Conservation (phyloP, 352 stramenopile species). For the Phytophthora fragariae region DNA sequence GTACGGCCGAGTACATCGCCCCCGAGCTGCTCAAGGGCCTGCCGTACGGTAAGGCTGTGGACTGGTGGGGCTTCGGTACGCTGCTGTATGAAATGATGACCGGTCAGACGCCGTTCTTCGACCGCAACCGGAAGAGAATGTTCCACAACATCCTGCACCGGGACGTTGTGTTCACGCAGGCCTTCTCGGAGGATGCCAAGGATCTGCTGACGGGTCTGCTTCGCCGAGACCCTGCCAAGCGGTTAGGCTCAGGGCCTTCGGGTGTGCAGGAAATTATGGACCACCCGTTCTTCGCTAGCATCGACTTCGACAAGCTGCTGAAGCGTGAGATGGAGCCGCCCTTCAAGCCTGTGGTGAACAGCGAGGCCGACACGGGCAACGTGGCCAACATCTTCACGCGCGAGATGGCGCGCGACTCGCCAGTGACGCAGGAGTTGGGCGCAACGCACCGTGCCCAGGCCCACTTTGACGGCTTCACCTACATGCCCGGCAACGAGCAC, state of each 20-base stretch:
- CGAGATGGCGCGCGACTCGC: conserved; percentile 88
- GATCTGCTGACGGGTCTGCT: conserved; percentile 83
- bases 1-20: conserved; percentile 94
- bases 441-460: conserved; percentile 84
- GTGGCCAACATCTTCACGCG: conserved; percentile 90
- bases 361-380: conserved; percentile 85
- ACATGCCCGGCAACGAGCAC: conserved; percentile 77
- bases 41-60: conserved; percentile 91
- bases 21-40: conserved; percentile 91
- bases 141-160: conserved; percentile 94
- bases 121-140: conserved; percentile 96
- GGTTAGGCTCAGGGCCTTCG: conserved; percentile 78
- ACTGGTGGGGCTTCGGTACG: conserved; percentile 95
- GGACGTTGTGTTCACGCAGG: conserved; percentile 86
- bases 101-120: conserved; percentile 94
- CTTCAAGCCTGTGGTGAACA: conserved; percentile 89
- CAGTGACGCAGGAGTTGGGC: conserved; percentile 85
- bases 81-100: conserved; percentile 97
- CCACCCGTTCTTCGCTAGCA: conserved; percentile 89
- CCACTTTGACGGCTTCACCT: conserved; percentile 95
- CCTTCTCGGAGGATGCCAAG: conserved; percentile 91
- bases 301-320: conserved; percentile 86
- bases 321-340: conserved; percentile 85
- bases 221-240: conserved; percentile 83
- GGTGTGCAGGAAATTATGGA: conserved; percentile 92